These are phyloP conservation scores for Dryas integrifolia DNA, from an alignment of 331 rosid genomes.

Conservation along the genomic window DNA sequence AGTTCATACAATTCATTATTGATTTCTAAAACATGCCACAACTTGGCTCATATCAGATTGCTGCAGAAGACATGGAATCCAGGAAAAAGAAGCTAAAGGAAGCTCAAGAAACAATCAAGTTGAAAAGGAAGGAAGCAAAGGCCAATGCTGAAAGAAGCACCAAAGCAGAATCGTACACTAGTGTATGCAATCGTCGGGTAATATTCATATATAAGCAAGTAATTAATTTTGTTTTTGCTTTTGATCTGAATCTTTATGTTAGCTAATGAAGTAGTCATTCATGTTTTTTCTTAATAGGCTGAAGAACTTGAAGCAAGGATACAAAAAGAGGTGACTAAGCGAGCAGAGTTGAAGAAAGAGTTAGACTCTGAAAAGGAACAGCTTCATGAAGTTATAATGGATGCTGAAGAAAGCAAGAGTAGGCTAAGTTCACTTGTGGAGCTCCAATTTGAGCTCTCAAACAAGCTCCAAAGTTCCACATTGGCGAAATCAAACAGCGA, in stretches of 20 bases:
- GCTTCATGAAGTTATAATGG: slow-evolving; percentile 39
- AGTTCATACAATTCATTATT: no score
- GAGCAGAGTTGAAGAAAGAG: slow-evolving; percentile 47
- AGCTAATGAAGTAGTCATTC: background rate
- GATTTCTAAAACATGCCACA: background rate
- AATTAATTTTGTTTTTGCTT: background rate
- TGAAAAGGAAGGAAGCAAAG: slow-evolving; percentile 52
- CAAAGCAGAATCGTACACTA: slow-evolving; percentile 73
- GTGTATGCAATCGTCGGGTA: slow-evolving; percentile 68
- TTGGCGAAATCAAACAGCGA: slow-evolving; percentile 41
- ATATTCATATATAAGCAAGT: background rate
- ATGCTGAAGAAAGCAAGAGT: slow-evolving; percentile 53
- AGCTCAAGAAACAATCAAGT: slow-evolving; percentile 44
- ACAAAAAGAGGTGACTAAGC: slow-evolving; percentile 43
- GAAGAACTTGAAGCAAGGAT: slow-evolving; percentile 56
- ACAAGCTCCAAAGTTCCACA: slow-evolving; percentile 50
- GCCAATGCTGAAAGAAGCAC: slow-evolving; percentile 42
- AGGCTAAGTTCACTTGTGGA: slow-evolving; percentile 52
- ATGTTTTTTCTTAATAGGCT: slow-evolving; percentile 30
- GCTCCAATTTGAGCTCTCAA: slow-evolving; percentile 65
- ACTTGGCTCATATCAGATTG: slow-evolving; percentile 37
- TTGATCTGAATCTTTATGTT: background rate
- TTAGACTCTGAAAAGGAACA: slow-evolving; percentile 43
- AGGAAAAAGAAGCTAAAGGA: slow-evolving; percentile 46
- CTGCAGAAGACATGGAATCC: slow-evolving; percentile 38